A percentile compares a stretch with the other conserved stretches of the same genome.
Evolutionary conservation across 805 yeast genomes (phyloP).

Genomic region (Candida ipomoeae): DNA sequence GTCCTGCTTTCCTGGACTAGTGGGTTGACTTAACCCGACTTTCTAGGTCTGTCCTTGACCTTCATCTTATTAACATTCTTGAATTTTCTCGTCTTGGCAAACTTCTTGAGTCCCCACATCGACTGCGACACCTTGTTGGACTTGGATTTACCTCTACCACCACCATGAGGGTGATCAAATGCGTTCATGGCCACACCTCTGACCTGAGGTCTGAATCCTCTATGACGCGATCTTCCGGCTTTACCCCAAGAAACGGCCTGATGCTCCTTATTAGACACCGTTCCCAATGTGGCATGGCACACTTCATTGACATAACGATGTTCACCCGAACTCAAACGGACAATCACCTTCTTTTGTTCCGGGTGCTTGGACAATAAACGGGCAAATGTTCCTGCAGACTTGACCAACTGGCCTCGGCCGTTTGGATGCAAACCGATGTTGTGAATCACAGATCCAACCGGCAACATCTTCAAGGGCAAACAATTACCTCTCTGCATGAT

Average conservation of each 20-base stretch:
- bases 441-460: conserved; percentile 89
- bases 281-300: conserved; percentile 91
- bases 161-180: conserved; percentile 97
- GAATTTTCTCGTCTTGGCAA: conserved; percentile 90
- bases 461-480: conserved; percentile 85
- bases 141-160: conserved; percentile 99
- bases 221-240: conserved; percentile 91
- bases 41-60: conserved; percentile 87
- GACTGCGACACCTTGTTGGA: conserved; percentile 91
- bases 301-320: conserved; percentile 82
- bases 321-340: conserved; percentile 87
- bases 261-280: conserved; percentile 89
- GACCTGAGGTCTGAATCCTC: conserved; percentile 91
- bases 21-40: conserved; percentile 4
- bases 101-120: conserved; percentile 96
- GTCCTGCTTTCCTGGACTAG: neutral
- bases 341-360: conserved; percentile 65
- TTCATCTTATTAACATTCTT: conserved; percentile 78
- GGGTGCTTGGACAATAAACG: conserved; percentile 77
- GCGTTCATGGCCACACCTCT: conserved; percentile 99
- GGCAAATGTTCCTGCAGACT: conserved; percentile 94
- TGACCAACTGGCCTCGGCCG: conserved; percentile 82
- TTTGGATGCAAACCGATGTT: conserved; percentile 71
- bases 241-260: conserved; percentile 88
- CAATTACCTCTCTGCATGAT: conserved; percentile 94